These are phyloP conservation scores for Suillus subaureus DNA, from an alignment of 768 basidiomycete species.

Conservation along the genomic window DNA sequence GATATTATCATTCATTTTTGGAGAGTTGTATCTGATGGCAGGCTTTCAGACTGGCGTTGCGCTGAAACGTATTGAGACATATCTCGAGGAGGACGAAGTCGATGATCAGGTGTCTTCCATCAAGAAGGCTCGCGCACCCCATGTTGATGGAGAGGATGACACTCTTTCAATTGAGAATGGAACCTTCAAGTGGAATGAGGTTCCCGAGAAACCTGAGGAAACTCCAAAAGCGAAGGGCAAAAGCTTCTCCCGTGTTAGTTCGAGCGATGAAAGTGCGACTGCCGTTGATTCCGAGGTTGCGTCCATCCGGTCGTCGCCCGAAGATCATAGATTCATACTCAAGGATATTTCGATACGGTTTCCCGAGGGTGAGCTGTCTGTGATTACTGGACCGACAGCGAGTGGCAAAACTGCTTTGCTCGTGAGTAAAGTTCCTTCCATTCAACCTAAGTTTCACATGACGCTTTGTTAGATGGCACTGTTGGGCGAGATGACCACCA, in stretches of 20 bases:
- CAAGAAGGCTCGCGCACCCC: constrained; percentile 38
- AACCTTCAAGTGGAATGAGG: constrained; percentile 59
- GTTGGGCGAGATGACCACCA: constrained; percentile 42
- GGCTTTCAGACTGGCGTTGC: constrained; percentile 52
- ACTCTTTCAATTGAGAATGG: constrained; percentile 53
- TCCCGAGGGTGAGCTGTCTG: constrained; percentile 47
- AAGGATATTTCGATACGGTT: constrained; percentile 47
- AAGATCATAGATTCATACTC: constrained; percentile 43
- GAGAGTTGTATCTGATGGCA: neutral
- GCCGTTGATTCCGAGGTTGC: constrained; percentile 19
- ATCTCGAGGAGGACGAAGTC: constrained; percentile 65
- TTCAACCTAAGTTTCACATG: neutral
- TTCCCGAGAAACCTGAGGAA: constrained; percentile 36
- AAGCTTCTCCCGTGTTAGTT: neutral
- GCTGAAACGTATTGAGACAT: constrained; percentile 60
- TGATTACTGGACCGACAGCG: constrained; percentile 51
- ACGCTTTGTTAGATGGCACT: constrained; percentile 30
- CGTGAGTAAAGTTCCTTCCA: constrained; percentile 19
- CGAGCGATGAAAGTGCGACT: constrained; percentile 14
- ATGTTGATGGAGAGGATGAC: constrained; percentile 23
- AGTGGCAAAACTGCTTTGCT: constrained; percentile 53
- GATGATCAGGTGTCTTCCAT: constrained; percentile 59
- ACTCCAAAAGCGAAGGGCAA: constrained; percentile 26
- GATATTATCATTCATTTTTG: neutral
- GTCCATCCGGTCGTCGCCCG: constrained; percentile 16